Percentiles rank a stretch among this genome's conserved stretches.
These are phyloP conservation scores for Backusella sp. DNA, from an alignment of 192 early-diverging fungal genomes.

Conservation along the genomic window DNA sequence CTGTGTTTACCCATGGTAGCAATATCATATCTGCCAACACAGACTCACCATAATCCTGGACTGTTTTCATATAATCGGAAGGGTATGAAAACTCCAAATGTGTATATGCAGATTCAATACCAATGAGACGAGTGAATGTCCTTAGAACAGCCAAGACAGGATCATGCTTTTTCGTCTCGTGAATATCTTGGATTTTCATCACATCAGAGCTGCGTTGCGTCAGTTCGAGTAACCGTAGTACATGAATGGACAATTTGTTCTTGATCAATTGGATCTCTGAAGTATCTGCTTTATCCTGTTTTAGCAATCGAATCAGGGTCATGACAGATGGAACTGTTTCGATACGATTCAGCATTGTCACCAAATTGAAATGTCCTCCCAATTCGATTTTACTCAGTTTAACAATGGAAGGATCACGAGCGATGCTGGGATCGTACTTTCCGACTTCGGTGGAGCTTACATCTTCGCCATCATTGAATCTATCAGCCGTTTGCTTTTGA, in stretches of 20 bases:
- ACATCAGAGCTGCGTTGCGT: conserved; percentile 80
- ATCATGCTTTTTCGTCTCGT: conserved; percentile 62
- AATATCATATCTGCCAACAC: conserved; percentile 61
- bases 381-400: not conserved
- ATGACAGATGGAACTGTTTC: conserved; percentile 71
- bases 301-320: conserved; percentile 60
- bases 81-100: conserved; percentile 57
- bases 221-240: conserved; percentile 75
- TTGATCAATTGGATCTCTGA: not conserved
- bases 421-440: conserved; percentile 8
- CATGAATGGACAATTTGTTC: conserved; percentile 38
- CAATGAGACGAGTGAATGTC: conserved; percentile 75
- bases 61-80: conserved; percentile 70
- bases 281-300: not conserved
- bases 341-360: conserved; percentile 62
- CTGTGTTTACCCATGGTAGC: conserved; percentile 61
- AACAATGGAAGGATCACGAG: conserved; percentile 3
- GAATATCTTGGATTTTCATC: conserved; percentile 72
- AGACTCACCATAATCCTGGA: conserved; percentile 52
- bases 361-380: conserved; percentile 21
- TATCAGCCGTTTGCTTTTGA: conserved; percentile 41
- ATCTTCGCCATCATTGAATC: not conserved
- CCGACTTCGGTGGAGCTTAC: not conserved
- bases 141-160: conserved; percentile 80
- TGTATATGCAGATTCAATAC: conserved; percentile 56